These are phyloP conservation scores for Sporothrix mexicana DNA, from an alignment of 2,329 filamentous ascomycete genomes.

Conservation along the genomic window DNA sequence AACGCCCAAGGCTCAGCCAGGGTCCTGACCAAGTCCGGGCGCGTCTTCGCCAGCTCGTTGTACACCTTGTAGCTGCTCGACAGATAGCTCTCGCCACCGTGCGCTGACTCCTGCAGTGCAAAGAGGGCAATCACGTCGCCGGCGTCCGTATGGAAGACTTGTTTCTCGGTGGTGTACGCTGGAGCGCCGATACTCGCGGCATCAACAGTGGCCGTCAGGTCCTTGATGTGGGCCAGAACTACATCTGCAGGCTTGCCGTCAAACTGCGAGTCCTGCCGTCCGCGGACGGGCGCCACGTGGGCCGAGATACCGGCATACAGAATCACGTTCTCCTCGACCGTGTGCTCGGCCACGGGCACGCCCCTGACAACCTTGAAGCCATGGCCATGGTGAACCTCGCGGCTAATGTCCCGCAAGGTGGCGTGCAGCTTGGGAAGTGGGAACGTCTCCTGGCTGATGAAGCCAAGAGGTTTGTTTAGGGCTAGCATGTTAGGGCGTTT, in stretches of 20 bases:
- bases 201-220: constrained; percentile 53
- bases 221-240: constrained; percentile 66
- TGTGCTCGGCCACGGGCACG: constrained; percentile 58
- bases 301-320: constrained; percentile 66
- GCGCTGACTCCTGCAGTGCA: constrained; percentile 57
- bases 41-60: constrained; percentile 63
- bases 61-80: constrained; percentile 66
- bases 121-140: constrained; percentile 66
- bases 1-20: constrained; percentile 59
- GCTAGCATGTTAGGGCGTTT: constrained; percentile 39
- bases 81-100: constrained; percentile 63
- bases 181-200: constrained; percentile 58
- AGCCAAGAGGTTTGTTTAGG: constrained; percentile 47
- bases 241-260: constrained; percentile 57
- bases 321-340: constrained; percentile 61
- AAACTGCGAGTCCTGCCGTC: constrained; percentile 56
- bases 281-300: constrained; percentile 61
- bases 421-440: constrained; percentile 59
- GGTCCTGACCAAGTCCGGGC: constrained; percentile 65
- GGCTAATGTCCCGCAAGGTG: constrained; percentile 57
- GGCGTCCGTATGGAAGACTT: constrained; percentile 66
- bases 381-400: constrained; percentile 61
- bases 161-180: constrained; percentile 65
- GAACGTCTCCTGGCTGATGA: constrained; percentile 59
- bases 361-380: constrained; percentile 68